Evolutionary conservation across 129 eudicot genomes (phyloP).

Genomic region (Tagetes patula): DNA sequence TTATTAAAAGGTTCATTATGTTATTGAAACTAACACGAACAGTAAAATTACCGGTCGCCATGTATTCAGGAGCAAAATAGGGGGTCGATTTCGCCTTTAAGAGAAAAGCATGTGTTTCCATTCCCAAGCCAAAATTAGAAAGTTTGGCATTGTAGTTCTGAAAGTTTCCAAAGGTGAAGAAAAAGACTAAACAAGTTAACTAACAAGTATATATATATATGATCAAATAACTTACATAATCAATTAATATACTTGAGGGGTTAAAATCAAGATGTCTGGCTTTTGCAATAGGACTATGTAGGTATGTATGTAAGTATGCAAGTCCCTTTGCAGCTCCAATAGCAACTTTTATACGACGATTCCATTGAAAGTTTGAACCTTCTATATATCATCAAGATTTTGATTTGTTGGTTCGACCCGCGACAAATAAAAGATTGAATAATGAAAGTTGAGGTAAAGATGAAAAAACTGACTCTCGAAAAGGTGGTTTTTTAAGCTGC

Average conservation of each 20-base stretch:
- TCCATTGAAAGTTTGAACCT: constrained; percentile 65
- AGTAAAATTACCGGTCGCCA: neutral
- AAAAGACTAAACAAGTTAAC: neutral
- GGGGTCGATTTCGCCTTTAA: neutral
- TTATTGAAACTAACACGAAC: neutral
- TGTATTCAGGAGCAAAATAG: constrained; percentile 2
- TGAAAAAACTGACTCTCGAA: constrained; percentile 54
- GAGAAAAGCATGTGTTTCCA: too few species aligned
- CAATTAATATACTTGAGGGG: constrained; percentile 64
- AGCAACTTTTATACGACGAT: constrained; percentile 63
- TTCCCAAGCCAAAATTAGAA: neutral
- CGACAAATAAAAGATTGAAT: too few species aligned
- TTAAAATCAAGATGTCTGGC: constrained; percentile 72
- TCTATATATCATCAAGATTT: constrained; percentile 40
- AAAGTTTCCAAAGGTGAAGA: neutral
- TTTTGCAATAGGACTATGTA: constrained; percentile 50
- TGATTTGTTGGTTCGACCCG: too few species aligned
- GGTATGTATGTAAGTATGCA: constrained; percentile 49
- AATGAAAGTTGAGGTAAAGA: neutral
- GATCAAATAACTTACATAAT: constrained; percentile 38
- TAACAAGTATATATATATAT: neutral
- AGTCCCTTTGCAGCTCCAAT: constrained; percentile 85
- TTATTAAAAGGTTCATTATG: too few species aligned
- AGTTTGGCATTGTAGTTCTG: constrained; percentile 6
- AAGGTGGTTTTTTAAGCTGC: constrained; percentile 79